Base-by-base conservation (phyloP, 495 filamentous ascomycete genomes). In the Penicillium simplicissimum region DNA sequence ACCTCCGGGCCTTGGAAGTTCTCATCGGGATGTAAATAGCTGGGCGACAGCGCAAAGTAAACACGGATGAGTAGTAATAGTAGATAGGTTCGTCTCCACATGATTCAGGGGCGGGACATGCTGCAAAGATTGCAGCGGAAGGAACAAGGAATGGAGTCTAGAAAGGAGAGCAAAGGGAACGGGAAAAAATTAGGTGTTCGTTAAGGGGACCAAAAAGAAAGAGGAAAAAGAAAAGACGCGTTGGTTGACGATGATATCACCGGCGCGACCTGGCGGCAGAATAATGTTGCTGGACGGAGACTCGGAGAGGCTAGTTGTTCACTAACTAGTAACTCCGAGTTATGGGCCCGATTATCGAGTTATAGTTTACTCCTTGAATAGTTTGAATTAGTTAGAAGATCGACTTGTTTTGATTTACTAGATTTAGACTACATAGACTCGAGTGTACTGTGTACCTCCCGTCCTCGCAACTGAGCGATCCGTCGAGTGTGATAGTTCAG, bases 1-100 rank as follows among this genome's bases (percentile, higher is more conserved):
- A 98, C 89, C 79, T 98, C 95, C 10, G 94, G 95, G 19, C 95
- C 95, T 71, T 98, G 95, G 71, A 98, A 98, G 76, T 97, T 92
- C 81, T 98, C 95, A 77, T 98, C 95, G 3, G 95, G 95, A 74
- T 98, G 95, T 34, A 98, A 85, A 75, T 98, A 98, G 79, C 94
- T 97, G 48, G 95, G 91, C 51, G 88, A 92, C 35, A 97, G 81
- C 47, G 95, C 93, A 68, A 97, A 96, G 81, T 96, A 98, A 61
- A 97, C 83, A 69, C 96, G 90, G 65, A 97, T 88, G 61, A 92
- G 75, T 59, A 96, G 74, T 59, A 98, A 81, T 40, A 96, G 76
- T 65, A 98, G 78, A 75, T 97, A 96, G 55, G 87, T 85, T 78
- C 93, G 87, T 81, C 93, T 85, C 93, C 92, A 96, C 95, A 97